Conservation (phyloP, 140 eudicot genomes). For the Senecio squalidus region DNA sequence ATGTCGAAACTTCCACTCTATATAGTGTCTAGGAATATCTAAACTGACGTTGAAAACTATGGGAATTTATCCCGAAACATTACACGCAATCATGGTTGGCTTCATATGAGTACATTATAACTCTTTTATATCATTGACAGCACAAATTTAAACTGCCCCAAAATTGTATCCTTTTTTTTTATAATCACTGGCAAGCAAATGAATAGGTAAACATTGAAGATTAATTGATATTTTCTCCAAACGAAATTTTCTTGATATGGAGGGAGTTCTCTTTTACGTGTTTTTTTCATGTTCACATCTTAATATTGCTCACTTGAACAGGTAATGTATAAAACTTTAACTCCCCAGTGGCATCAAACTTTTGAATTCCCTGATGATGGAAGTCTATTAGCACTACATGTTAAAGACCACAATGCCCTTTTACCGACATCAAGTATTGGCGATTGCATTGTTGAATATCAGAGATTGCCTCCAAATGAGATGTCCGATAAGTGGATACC, state of each 20-base stretch:
- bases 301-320: slow-evolving; percentile 17
- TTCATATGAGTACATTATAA: too few species aligned
- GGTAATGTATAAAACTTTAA: slow-evolving; percentile 74
- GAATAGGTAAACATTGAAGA: too few species aligned
- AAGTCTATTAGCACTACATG: slow-evolving; percentile 64
- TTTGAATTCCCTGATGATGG: slow-evolving; percentile 91
- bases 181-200: too few species aligned
- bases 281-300: neutral
- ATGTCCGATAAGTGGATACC: slow-evolving; percentile 95
- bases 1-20: neutral
- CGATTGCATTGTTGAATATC: slow-evolving; percentile 86
- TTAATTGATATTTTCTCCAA: neutral
- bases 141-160: too few species aligned
- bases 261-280: neutral
- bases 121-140: too few species aligned
- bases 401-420: slow-evolving; percentile 85
- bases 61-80: too few species aligned
- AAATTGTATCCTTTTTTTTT: too few species aligned
- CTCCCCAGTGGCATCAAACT: slow-evolving; percentile 92
- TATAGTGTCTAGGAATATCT: too few species aligned
- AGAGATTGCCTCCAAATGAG: slow-evolving; percentile 72
- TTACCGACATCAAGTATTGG: slow-evolving; percentile 82
- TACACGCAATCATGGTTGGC: too few species aligned
- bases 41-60: too few species aligned
- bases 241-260: neutral